Conservation (phyloP, 441 rosid genomes). For the Bocquillonia castaneifolia region DNA sequence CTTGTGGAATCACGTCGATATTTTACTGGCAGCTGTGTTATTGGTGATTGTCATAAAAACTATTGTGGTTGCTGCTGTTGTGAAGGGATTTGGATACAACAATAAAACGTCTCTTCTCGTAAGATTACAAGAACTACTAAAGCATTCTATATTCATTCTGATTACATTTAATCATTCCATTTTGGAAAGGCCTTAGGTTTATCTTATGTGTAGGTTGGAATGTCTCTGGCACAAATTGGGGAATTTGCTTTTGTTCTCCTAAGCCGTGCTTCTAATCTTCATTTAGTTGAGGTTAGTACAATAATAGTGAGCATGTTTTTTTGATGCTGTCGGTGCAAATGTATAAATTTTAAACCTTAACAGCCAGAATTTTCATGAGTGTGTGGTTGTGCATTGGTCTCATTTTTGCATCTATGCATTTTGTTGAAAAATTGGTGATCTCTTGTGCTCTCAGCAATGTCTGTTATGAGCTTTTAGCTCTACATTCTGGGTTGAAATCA, state of each 20-base stretch:
- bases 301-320: constrained; percentile 1
- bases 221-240: constrained; percentile 96
- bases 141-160: neutral
- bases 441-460: neutral
- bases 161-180: constrained; percentile 6
- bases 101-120: constrained; percentile 92
- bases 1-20: constrained; percentile 93
- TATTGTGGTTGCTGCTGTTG: constrained; percentile 64
- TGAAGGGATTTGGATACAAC: constrained; percentile 90
- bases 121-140: constrained; percentile 31
- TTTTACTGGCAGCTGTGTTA: constrained; percentile 84
- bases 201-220: constrained; percentile 64
- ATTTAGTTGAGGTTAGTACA: constrained; percentile 74
- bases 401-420: neutral
- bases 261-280: constrained; percentile 95
- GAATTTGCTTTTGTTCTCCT: constrained; percentile 96
- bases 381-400: neutral
- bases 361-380: neutral
- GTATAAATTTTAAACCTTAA: neutral
- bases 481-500: constrained; percentile 1
- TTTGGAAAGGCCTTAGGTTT: constrained; percentile 25
- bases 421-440: neutral
- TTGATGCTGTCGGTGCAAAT: neutral
- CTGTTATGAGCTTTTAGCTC: neutral
- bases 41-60: constrained; percentile 88